Conservation (phyloP, 2,329 filamentous ascomycete genomes). For the Cladophialophora chaetospira region DNA sequence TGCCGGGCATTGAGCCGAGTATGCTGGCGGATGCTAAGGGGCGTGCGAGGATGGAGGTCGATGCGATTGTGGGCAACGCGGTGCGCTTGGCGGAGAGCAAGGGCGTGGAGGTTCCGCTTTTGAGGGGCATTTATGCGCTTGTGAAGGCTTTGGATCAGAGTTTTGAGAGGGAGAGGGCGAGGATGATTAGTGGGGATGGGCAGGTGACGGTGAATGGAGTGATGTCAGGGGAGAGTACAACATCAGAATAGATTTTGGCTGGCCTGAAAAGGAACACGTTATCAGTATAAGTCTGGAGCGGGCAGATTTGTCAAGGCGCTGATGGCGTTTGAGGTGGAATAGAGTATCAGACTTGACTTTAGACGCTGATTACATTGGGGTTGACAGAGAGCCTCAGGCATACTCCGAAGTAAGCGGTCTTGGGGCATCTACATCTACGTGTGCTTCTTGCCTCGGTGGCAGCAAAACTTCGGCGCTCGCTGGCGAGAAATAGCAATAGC, state of each 20-base stretch:
- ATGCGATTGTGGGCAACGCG: conserved; percentile 53
- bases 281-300: background rate
- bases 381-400: no score
- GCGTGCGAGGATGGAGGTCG: conserved; percentile 50
- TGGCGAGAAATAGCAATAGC: no score
- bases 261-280: background rate
- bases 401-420: no score
- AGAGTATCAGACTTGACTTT: background rate
- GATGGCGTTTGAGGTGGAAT: background rate
- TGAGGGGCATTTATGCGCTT: conserved; percentile 51
- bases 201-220: background rate
- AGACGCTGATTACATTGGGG: no score
- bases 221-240: background rate
- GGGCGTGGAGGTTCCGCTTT: conserved; percentile 44
- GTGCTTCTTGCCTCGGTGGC: no score
- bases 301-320: background rate
- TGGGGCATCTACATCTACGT: no score
- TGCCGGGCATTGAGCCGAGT: conserved; percentile 49
- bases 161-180: conserved; percentile 12
- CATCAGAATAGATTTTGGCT: background rate
- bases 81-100: conserved; percentile 46
- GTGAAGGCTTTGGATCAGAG: conserved; percentile 40
- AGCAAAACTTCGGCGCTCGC: no score
- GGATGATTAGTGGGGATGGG: background rate
- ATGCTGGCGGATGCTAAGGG: conserved; percentile 53